Evolutionary conservation across 306 rosid species (phyloP), one percentile per base, ranked within the genome.

Genomic region (Fragaria iinumae): DNA sequence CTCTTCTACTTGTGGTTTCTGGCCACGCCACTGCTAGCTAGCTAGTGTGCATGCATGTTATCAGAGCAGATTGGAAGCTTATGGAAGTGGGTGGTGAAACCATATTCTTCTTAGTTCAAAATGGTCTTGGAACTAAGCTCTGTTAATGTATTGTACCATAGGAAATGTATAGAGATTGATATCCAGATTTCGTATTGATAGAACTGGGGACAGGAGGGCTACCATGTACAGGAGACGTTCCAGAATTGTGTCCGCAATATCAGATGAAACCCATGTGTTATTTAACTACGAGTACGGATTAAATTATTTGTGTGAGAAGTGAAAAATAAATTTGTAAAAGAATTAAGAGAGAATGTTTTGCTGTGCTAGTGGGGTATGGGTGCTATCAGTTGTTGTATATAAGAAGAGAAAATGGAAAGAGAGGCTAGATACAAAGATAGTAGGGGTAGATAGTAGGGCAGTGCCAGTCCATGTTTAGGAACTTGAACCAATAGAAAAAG

Each of bases 401-500:
- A 60, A 17, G 71, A 50, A 69, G 73, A 69, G 66, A 77, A 76
- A 55, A 6, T 29, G 74, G 56, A 79, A 67, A 65, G 48, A 50
- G 53, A 18, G 57, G 74, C 69, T 29, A 60, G 56, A 72, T 79
- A 76, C 80, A 80, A 71, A 83, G 74, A 76, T 73, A 72, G 67
- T 43, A 50, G 23, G 66, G 32, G 25, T 68, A 83, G 74, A 76
- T 73, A 72, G 67, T 43, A 50, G 23, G 66, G 32, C 48, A 45
- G 76, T 17, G 63, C 25, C 64, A 36, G 43, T 50, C 77, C 80
- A 72, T 80, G 83, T 84, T 91, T 89, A 82, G 97, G 88, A 79
- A 92, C 93, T 88, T 90, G 96, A 83, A 69, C 86, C 86, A 80
- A n/a, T 70, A 59, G 65, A 72, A 73, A 71, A 69, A 53, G 66